Evolutionary conservation across 805 yeast species (phyloP).

Genomic region (Tetrapisispora namnaoensis): DNA sequence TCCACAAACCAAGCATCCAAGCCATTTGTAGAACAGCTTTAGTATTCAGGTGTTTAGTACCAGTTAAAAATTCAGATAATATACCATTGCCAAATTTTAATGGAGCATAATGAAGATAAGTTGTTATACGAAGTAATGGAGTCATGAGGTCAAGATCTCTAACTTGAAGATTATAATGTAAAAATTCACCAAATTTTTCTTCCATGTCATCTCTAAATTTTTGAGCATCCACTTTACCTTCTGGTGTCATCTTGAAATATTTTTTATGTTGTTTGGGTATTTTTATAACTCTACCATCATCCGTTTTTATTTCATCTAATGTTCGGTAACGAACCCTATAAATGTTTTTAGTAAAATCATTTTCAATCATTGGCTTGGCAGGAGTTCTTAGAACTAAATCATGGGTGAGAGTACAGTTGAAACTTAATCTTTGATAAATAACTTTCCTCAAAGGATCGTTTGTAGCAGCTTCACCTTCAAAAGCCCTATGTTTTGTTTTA

Average conservation of each 20-base stretch:
- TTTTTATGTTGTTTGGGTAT: conserved; percentile 21
- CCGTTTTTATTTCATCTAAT: conserved; percentile 13
- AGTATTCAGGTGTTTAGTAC: conserved; percentile 16
- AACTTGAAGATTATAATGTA: conserved; percentile 36
- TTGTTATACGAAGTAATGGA: conserved; percentile 22
- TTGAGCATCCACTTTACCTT: conserved; percentile 20
- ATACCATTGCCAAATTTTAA: conserved; percentile 28
- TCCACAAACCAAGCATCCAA: conserved; percentile 36
- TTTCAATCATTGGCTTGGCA: conserved; percentile 16
- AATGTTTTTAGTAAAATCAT: conserved; percentile 11
- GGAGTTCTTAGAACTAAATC: conserved; percentile 11
- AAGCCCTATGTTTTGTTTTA: conserved; percentile 19
- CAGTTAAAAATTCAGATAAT: conserved; percentile 25
- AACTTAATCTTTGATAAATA: conserved; percentile 14
- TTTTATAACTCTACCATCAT: conserved; percentile 15
- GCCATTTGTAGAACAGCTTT: conserved; percentile 25
- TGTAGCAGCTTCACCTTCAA: conserved; percentile 15
- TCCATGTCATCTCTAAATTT: conserved; percentile 21
- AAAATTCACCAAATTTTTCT: conserved; percentile 16
- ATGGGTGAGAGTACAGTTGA: conserved; percentile 19
- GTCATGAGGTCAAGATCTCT: conserved; percentile 27
- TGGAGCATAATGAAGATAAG: conserved; percentile 32
- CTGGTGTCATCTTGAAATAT: conserved; percentile 16
- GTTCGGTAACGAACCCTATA: conserved; percentile 14
- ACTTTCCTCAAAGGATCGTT: conserved; percentile 11